A percentile compares a stretch with the other conserved stretches of the same genome.
phyloP scores from a whole-genome alignment of 1,284 basidiomycete species.

The Leucoagaricus sp. region DNA sequence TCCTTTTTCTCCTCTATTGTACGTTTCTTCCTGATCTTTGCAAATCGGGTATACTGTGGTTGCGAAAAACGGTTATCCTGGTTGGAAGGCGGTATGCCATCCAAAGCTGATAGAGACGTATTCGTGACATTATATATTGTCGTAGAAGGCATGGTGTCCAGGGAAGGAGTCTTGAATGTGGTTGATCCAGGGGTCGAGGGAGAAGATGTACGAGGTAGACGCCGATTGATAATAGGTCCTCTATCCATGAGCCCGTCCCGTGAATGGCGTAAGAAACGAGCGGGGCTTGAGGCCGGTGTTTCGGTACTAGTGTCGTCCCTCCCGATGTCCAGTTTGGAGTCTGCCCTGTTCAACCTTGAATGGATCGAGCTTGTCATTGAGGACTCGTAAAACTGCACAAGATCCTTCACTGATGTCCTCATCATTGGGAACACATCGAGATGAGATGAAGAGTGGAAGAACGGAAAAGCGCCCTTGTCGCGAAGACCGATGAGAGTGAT shows the following conservation, averaged over 20 bases:
- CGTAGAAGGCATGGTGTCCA: background rate
- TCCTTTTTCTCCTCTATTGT: constrained; percentile 9
- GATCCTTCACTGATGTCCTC: constrained; percentile 28
- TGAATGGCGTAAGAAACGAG: constrained; percentile 7
- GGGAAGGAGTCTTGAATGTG: background rate
- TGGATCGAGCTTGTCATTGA: constrained; percentile 1
- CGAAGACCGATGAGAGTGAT: background rate
- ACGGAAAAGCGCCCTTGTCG: background rate
- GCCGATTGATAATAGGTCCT: background rate
- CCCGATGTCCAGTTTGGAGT: no score
- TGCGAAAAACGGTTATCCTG: background rate
- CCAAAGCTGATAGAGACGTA: no score
- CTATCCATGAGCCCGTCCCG: background rate
- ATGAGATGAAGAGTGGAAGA: background rate
- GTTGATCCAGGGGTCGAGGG: background rate
- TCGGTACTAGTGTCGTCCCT: background rate
- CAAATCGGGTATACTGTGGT: constrained; percentile 8
- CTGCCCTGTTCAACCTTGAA: no score
- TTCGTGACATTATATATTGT: background rate
- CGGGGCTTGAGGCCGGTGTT: background rate
- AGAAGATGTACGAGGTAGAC: background rate
- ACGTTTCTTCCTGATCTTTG: constrained; percentile 1
- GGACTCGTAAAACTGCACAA: constrained; percentile 32
- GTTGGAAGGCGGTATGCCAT: background rate
- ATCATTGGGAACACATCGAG: constrained; percentile 2